Evolutionary conservation across 306 rosid genomes (phyloP).

Genomic region (Vicia sativa): DNA sequence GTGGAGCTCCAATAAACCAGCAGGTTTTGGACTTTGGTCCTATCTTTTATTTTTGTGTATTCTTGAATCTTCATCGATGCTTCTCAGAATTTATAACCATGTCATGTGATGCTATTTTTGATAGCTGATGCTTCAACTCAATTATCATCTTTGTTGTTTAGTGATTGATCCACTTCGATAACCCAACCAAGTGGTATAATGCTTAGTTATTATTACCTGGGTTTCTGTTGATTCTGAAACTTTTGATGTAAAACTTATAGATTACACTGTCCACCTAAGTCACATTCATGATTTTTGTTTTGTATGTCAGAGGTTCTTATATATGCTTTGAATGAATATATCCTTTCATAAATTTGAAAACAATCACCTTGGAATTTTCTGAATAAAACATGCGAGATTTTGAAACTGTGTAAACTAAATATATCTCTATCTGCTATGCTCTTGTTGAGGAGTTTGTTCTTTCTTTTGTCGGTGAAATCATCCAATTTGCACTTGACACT

Average conservation of each 20-base stretch:
- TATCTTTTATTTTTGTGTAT: constrained; percentile 2
- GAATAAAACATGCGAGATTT: background rate
- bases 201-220: background rate
- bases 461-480: background rate
- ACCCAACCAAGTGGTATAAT: background rate
- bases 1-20: constrained; percentile 87
- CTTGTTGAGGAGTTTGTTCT: background rate
- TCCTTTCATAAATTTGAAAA: background rate
- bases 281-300: background rate
- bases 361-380: background rate
- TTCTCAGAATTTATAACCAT: background rate
- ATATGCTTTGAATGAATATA: background rate
- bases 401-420: constrained; percentile 6
- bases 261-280: background rate
- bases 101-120: background rate
- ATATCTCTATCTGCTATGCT: constrained; percentile 5
- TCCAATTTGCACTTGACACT: background rate
- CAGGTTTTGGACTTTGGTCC: constrained; percentile 66
- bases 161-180: background rate
- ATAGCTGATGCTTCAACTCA: constrained; percentile 6
- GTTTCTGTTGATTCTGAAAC: background rate
- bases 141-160: background rate
- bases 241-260: background rate
- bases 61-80: background rate
- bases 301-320: background rate